These are phyloP conservation scores for Leucoagaricus sp. DNA, from an alignment of 1,284 basidiomycete species.

Conservation along the genomic window DNA sequence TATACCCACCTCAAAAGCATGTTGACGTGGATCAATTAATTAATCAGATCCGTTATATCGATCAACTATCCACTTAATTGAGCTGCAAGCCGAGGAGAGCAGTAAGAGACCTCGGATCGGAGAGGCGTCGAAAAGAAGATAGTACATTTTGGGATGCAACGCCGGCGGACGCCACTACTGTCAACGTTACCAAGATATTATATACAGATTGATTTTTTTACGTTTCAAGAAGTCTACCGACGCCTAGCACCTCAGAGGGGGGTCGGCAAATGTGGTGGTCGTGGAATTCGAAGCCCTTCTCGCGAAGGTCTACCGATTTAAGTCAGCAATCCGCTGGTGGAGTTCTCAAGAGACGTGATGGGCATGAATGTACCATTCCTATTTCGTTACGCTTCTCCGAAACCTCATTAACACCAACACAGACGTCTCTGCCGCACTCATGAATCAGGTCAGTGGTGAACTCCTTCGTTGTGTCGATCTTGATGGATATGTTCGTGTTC, in stretches of 20 bases:
- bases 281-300: slow-evolving; percentile 12
- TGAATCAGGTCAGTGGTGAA: slow-evolving; percentile 33
- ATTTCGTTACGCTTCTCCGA: slow-evolving; percentile 9
- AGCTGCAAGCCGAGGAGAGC: too few species aligned
- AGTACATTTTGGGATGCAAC: too few species aligned
- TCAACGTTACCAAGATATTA: background rate
- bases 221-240: background rate
- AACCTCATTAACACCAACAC: background rate
- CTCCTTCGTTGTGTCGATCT: slow-evolving; percentile 54
- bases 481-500: slow-evolving; percentile 53
- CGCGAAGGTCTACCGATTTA: slow-evolving; percentile 5
- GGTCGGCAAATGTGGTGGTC: slow-evolving; percentile 8
- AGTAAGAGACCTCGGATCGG: background rate
- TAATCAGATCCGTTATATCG: background rate
- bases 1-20: background rate
- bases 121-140: background rate
- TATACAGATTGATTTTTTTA: background rate
- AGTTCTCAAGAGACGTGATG: background rate
- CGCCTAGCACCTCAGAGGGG: background rate
- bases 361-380: slow-evolving; percentile 2
- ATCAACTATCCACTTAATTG: too few species aligned
- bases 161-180: background rate
- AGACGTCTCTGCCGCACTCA: slow-evolving; percentile 27
- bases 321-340: background rate
- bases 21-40: background rate